Percentiles rank a stretch among this genome's conserved stretches.
Conservation (phyloP, 2,329 filamentous ascomycete species). For the Paraphoma sp. region DNA sequence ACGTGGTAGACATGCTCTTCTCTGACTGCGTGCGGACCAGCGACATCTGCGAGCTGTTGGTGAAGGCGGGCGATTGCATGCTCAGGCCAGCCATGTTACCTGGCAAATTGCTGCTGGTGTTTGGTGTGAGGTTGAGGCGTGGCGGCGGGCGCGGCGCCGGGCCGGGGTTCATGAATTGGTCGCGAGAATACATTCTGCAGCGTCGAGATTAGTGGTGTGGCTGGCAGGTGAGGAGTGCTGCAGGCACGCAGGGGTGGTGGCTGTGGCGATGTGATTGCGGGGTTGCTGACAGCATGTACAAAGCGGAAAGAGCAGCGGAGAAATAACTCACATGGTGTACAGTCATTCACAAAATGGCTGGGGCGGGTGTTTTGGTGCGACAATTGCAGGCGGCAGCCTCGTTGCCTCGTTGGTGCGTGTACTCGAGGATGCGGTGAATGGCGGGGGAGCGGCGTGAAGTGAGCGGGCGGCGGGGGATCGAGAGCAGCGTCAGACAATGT, state of each 20-base stretch:
- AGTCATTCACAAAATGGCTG: slow-evolving; percentile 23
- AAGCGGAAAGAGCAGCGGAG: slow-evolving; percentile 4
- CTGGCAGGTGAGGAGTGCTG: slow-evolving; percentile 1
- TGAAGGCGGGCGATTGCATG: slow-evolving; percentile 65
- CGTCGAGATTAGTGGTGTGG: slow-evolving; percentile 13
- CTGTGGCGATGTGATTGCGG: background rate
- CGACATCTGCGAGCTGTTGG: slow-evolving; percentile 47
- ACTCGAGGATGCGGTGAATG: slow-evolving; percentile 30
- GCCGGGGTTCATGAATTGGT: slow-evolving; percentile 93
- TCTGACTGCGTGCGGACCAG: slow-evolving; percentile 52
- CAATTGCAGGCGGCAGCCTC: slow-evolving; percentile 13
- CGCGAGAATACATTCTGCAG: slow-evolving; percentile 65
- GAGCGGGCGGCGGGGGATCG: slow-evolving; percentile 6
- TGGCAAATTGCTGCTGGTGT: slow-evolving; percentile 68
- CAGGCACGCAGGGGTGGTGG: background rate
- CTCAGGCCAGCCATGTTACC: slow-evolving; percentile 82
- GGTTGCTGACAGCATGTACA: slow-evolving; percentile 4
- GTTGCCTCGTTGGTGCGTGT: slow-evolving; percentile 13
- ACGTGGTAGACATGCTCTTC: slow-evolving; percentile 41
- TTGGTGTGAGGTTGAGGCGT: slow-evolving; percentile 79
- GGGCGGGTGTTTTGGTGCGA: slow-evolving; percentile 11
- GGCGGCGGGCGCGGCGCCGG: slow-evolving; percentile 92
- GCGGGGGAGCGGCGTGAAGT: slow-evolving; percentile 32
- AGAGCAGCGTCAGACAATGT: slow-evolving; percentile 12
- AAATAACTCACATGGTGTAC: slow-evolving; percentile 33